These are phyloP conservation scores for Macroventuria anomochaeta DNA, from an alignment of 2,329 filamentous ascomycete species.

Conservation along the genomic window DNA sequence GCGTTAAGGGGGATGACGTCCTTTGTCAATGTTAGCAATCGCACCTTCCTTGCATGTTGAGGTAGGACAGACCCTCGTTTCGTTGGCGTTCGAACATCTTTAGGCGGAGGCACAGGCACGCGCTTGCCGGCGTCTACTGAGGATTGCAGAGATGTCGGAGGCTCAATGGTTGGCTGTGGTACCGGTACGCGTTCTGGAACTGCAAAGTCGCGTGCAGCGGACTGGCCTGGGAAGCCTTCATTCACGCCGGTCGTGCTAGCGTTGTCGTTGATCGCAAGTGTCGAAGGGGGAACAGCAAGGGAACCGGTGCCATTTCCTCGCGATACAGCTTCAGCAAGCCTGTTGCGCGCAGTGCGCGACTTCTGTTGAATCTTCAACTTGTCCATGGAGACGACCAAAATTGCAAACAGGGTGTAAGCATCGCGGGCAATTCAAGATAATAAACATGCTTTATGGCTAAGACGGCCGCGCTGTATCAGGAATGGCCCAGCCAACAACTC, in stretches of 20 bases:
- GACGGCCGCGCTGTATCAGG: conserved; percentile 13
- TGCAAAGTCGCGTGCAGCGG: conserved; percentile 45
- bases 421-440: conserved; percentile 21
- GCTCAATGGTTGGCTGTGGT: conserved; percentile 34
- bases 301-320: conserved; percentile 35
- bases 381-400: conserved; percentile 36
- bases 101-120: conserved; percentile 35
- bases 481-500: conserved; percentile 21
- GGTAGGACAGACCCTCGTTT: conserved; percentile 28
- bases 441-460: conserved; percentile 32
- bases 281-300: conserved; percentile 38
- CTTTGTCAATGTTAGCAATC: conserved; percentile 26
- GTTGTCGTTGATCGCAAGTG: conserved; percentile 40
- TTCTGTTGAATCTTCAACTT: conserved; percentile 38
- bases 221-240: conserved; percentile 40
- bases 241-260: conserved; percentile 42
- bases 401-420: conserved; percentile 11
- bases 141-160: conserved; percentile 45
- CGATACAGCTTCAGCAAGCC: conserved; percentile 37
- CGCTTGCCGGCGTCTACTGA: conserved; percentile 44
- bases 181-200: conserved; percentile 23
- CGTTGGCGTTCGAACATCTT: conserved; percentile 27
- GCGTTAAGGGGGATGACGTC: conserved; percentile 20
- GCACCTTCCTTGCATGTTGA: conserved; percentile 4
- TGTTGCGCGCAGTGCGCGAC: conserved; percentile 45